Percentiles rank a stretch among this genome's conserved stretches.
phyloP scores from a whole-genome alignment of 441 rosid genomes.

The Bocquillonia castaneifolia region DNA sequence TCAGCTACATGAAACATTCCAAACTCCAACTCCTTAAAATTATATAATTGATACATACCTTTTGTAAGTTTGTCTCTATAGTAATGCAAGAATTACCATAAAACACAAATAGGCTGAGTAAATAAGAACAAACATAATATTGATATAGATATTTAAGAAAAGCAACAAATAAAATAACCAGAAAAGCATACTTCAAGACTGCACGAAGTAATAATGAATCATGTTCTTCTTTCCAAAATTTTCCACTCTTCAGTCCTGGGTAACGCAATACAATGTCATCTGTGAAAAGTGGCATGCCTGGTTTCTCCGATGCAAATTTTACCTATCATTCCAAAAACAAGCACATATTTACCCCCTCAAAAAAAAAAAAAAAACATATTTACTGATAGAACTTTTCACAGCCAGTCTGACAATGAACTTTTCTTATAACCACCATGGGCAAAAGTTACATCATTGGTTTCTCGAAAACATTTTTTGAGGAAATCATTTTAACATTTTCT shows the following conservation, averaged over 20 bases:
- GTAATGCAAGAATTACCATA: neutral
- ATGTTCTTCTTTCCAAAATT: constrained; percentile 89
- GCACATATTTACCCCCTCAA: constrained; percentile 12
- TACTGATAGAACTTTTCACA: constrained; percentile 8
- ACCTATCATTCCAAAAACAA: constrained; percentile 46
- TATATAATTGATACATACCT: no score
- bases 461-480: no score
- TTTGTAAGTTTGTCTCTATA: no score
- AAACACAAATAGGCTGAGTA: neutral
- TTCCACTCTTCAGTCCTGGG: constrained; percentile 82
- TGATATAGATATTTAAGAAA: neutral
- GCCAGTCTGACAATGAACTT: neutral
- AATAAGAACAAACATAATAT: neutral
- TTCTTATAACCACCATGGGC: neutral
- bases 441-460: no score
- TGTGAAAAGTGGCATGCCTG: constrained; percentile 47
- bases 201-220: constrained; percentile 72
- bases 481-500: no score
- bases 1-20: neutral
- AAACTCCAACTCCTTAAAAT: no score
- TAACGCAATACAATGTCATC: constrained; percentile 63
- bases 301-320: constrained; percentile 49
- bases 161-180: neutral
- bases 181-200: constrained; percentile 63
- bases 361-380: no score